These are phyloP conservation scores for Musa acuminata DNA, from an alignment of 176 grass and related monocot species.

Conservation along the genomic window DNA sequence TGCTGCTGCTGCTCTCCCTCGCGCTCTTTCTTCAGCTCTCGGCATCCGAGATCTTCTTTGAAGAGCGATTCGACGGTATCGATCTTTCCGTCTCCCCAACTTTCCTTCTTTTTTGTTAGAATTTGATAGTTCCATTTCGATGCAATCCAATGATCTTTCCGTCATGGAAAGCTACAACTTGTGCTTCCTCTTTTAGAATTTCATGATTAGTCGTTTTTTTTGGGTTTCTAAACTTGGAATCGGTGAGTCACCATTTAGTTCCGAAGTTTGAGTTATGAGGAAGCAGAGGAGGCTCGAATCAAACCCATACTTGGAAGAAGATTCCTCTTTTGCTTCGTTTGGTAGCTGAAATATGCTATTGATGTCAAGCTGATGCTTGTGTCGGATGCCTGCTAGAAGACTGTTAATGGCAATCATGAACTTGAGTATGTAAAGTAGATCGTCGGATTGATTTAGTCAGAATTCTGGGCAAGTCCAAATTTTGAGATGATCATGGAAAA, in stretches of 20 bases:
- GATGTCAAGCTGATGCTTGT: background rate
- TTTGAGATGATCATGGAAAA: no score
- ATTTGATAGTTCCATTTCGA: background rate
- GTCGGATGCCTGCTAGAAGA: background rate
- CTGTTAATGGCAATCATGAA: no score
- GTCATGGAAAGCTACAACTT: background rate
- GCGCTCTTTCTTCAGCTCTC: constrained; percentile 31
- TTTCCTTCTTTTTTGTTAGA: background rate
- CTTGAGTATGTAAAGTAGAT: no score
- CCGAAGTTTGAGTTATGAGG: background rate
- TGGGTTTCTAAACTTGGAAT: background rate
- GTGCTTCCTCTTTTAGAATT: background rate
- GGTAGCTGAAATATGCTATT: background rate
- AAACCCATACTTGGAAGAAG: background rate
- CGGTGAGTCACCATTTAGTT: background rate
- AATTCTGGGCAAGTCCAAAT: no score
- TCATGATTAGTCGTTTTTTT: background rate
- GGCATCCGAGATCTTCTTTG: constrained; percentile 69
- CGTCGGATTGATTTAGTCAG: no score
- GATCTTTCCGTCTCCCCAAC: background rate
- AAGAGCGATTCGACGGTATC: constrained; percentile 95
- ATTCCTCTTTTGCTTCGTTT: background rate
- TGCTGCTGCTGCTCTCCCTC: constrained; percentile 23
- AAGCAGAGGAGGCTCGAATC: background rate
- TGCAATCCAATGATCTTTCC: background rate